Evolutionary conservation across 129 eudicot species (phyloP).

Genomic region (Dittrichia graveolens): DNA sequence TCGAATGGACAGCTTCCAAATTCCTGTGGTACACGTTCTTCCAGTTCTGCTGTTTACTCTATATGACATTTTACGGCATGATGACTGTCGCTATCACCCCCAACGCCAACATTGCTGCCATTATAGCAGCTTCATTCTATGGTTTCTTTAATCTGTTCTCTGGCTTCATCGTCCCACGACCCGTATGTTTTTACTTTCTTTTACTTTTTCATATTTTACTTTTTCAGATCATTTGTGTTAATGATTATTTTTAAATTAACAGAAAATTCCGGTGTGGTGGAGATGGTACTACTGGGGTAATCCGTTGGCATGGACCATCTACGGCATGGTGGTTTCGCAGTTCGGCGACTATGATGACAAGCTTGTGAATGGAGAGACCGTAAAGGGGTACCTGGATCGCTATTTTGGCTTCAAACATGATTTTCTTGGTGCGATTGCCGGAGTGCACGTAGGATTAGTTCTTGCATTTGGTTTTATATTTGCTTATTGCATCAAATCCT

Average conservation of each 20-base stretch:
- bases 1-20: slow-evolving; percentile 70
- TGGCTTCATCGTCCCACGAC: slow-evolving; percentile 70
- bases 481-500: slow-evolving; percentile 45
- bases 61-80: slow-evolving; percentile 87
- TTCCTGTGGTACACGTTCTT: slow-evolving; percentile 78
- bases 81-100: slow-evolving; percentile 88
- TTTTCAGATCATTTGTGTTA: not conserved
- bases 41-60: slow-evolving; percentile 66
- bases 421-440: slow-evolving; percentile 47
- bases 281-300: slow-evolving; percentile 77
- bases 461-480: slow-evolving; percentile 37
- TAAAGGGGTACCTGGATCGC: slow-evolving; percentile 35
- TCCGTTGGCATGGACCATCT: slow-evolving; percentile 74
- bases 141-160: slow-evolving; percentile 74
- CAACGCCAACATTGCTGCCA: slow-evolving; percentile 63
- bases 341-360: slow-evolving; percentile 45
- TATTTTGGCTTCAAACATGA: slow-evolving; percentile 51
- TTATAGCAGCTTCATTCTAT: slow-evolving; percentile 55
- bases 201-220: not conserved
- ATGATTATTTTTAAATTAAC: slow-evolving; percentile 24
- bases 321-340: slow-evolving; percentile 67
- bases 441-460: slow-evolving; percentile 35
- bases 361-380: slow-evolving; percentile 23
- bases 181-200: slow-evolving; percentile 38
- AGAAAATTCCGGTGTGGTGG: slow-evolving; percentile 87